Evolutionary conservation across 441 rosid species (phyloP).

Genomic region (Jatropha multifida): DNA sequence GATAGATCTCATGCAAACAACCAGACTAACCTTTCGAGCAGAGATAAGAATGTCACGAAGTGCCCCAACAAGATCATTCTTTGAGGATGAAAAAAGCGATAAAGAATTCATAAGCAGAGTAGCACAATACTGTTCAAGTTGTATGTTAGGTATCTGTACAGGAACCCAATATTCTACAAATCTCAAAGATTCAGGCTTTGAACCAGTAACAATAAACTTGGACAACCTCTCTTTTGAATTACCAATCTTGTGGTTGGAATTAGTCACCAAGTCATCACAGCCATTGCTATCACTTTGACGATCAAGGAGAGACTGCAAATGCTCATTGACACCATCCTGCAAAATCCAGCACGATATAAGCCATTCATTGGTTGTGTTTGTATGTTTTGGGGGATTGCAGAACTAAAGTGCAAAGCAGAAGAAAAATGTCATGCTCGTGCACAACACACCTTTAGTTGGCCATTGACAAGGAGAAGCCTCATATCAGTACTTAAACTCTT

Average conservation of each 20-base stretch:
- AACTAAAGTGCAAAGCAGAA: conserved; percentile 3
- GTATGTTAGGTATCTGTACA: conserved; percentile 68
- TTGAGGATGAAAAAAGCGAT: conserved; percentile 58
- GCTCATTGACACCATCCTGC: conserved; percentile 43
- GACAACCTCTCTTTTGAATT: conserved; percentile 46
- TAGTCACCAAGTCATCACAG: conserved; percentile 20
- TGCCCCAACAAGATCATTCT: conserved; percentile 59
- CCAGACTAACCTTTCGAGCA: conserved; percentile 55
- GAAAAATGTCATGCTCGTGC: not conserved
- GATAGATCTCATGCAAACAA: not conserved
- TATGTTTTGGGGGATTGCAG: not conserved
- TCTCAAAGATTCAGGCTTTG: conserved; percentile 48
- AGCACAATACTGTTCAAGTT: conserved; percentile 92
- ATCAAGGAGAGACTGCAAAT: conserved; percentile 40
- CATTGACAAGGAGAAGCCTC: conserved; percentile 52
- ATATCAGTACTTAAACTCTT: conserved; percentile 38
- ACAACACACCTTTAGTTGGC: conserved; percentile 51
- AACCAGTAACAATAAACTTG: conserved; percentile 36
- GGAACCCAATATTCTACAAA: conserved; percentile 95
- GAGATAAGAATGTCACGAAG: conserved; percentile 63
- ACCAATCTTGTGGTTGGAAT: conserved; percentile 31
- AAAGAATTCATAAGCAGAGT: conserved; percentile 56
- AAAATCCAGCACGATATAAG: conserved; percentile 28
- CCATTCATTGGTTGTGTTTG: not conserved
- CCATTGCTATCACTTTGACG: conserved; percentile 18